These are phyloP conservation scores for Plasmodium sp. DNA, from an alignment of 169 alveolate species.

Conservation along the genomic window DNA sequence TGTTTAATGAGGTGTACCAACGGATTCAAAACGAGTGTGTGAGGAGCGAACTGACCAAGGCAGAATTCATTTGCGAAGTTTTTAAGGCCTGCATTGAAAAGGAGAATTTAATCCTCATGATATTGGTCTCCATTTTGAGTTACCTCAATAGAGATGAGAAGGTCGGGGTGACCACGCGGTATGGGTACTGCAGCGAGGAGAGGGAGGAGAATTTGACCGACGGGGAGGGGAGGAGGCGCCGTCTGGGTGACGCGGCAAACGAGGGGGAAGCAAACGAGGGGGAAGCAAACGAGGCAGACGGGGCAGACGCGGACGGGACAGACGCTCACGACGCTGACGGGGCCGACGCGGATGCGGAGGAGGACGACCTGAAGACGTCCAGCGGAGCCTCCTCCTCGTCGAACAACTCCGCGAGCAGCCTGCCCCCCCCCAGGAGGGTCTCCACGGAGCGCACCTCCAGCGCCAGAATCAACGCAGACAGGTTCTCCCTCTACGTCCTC, in stretches of 20 bases:
- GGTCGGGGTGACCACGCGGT: neutral
- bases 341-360: neutral
- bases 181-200: conserved; percentile 10
- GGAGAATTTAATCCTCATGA: conserved; percentile 68
- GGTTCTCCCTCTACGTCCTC: conserved; percentile 38
- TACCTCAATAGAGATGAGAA: conserved; percentile 46
- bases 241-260: neutral
- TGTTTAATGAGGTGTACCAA: conserved; percentile 52
- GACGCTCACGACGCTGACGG: too few species aligned
- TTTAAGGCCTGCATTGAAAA: conserved; percentile 66
- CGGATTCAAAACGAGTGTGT: conserved; percentile 19
- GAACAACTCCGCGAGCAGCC: conserved; percentile 7
- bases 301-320: too few species aligned
- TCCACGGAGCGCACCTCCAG: neutral
- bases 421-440: neutral
- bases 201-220: conserved; percentile 17
- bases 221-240: conserved; percentile 5
- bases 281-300: neutral
- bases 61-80: conserved; percentile 19
- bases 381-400: conserved; percentile 25
- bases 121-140: conserved; percentile 18
- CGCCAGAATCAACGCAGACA: conserved; percentile 26
- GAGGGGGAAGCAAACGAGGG: neutral
- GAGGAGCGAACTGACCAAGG: conserved; percentile 18
- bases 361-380: conserved; percentile 28